Conservation (phyloP, 192 early-diverging fungal species). For the Linnemannia elongata region DNA sequence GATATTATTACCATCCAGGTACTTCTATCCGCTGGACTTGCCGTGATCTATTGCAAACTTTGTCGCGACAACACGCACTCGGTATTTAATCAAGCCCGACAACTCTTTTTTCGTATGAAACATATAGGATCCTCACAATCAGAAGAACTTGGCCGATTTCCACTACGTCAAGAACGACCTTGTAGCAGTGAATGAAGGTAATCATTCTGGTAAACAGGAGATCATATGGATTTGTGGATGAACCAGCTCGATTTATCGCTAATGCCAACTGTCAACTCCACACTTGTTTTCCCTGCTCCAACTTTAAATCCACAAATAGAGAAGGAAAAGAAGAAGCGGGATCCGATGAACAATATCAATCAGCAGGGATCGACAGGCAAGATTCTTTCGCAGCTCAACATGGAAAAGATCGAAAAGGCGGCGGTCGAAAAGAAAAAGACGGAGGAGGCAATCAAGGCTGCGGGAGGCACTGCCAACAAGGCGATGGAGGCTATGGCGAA, state of each 20-base stretch:
- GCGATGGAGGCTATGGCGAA: conserved; percentile 51
- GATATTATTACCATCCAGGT: conserved; percentile 93
- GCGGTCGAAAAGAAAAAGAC: conserved; percentile 32
- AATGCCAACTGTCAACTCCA: not conserved
- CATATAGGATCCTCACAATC: conserved; percentile 82
- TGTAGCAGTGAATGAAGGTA: conserved; percentile 66
- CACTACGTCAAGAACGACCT: conserved; percentile 81
- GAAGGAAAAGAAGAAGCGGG: conserved; percentile 61
- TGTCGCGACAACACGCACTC: not conserved
- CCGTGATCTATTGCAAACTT: not conserved
- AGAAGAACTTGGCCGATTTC: conserved; percentile 78
- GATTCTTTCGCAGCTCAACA: conserved; percentile 46
- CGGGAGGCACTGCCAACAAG: conserved; percentile 21
- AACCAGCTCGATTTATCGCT: not conserved
- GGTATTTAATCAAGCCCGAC: not conserved
- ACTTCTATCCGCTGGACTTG: not conserved
- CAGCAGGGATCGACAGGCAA: conserved; percentile 55
- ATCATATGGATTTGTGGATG: not conserved
- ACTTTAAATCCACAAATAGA: conserved; percentile 18
- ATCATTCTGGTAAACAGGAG: conserved; percentile 6
- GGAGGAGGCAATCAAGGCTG: conserved; percentile 25
- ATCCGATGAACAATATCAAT: conserved; percentile 76
- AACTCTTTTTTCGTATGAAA: conserved; percentile 3
- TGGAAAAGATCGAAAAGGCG: conserved; percentile 54
- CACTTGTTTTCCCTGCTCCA: not conserved